phyloP scores from a whole-genome alignment of 208 protist species.

The Acanthamoeba castellanii region DNA sequence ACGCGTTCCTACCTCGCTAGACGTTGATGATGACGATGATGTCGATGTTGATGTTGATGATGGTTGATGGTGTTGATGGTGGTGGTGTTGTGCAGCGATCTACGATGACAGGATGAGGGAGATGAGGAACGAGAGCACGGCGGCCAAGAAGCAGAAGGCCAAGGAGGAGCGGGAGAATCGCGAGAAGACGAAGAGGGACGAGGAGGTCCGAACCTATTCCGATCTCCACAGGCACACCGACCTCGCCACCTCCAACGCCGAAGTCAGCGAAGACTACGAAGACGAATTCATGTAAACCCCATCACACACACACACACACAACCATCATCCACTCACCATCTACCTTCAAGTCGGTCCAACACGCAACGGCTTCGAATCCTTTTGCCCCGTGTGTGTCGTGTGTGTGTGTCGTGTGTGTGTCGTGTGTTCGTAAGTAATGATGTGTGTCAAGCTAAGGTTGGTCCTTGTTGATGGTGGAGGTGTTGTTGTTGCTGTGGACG shows the following conservation, averaged over 20 bases:
- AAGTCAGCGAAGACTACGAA: conserved; percentile 87
- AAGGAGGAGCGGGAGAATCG: conserved; percentile 90
- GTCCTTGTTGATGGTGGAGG: too few relatives aligned
- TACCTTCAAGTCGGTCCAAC: too few relatives aligned
- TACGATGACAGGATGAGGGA: conserved; percentile 80
- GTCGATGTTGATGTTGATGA: background rate
- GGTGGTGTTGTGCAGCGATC: background rate
- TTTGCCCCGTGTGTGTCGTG: too few relatives aligned
- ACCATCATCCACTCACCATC: background rate
- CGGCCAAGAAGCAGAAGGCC: conserved; percentile 90
- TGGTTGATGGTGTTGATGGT: background rate
- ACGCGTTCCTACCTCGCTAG: too few relatives aligned
- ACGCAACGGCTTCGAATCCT: too few relatives aligned
- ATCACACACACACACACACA: background rate
- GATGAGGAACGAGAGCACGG: conserved; percentile 88
- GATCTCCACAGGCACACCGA: conserved; percentile 43
- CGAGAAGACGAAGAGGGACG: conserved; percentile 92
- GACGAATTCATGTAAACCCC: conserved; percentile 95
- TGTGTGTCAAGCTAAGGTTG: too few relatives aligned
- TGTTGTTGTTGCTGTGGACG: background rate
- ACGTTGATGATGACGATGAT: background rate
- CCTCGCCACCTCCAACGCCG: conserved; percentile 77
- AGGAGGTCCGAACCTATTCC: conserved; percentile 92
- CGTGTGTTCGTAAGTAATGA: too few relatives aligned
- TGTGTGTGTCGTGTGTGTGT: too few relatives aligned